Evolutionary conservation across 768 basidiomycete species (phyloP), one percentile per base, ranked within the genome.

Genomic region (Gautieria morchelliformis): DNA sequence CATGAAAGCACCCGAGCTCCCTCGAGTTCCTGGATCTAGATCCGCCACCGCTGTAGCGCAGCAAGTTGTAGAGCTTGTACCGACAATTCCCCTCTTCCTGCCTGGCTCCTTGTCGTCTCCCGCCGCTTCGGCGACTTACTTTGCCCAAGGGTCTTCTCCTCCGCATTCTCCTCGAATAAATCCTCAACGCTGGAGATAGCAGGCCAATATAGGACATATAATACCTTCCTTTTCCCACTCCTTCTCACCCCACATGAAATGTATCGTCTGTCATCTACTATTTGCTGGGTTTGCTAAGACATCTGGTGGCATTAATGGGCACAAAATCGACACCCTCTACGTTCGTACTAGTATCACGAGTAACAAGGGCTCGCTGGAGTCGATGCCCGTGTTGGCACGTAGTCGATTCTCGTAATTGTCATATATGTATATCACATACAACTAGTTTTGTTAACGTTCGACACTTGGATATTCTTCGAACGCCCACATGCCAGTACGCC

Each of bases 51-150:
- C 58, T 14, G 60, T 59, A 1, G 56, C 60, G 2, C 63, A 65
- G 32, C 64, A 66, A 37, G 64, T 67, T 12, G 64, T 67, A 37
- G 66, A 67, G 66, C 75, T 30, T 20, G 81, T 89, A 15, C 86
- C 87, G 8, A 89, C 87, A 0, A 78, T 88, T 17, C 83, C 84
- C 10, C 72, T 89, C 17, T 87, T 83, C 67, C 78, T 83, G 24
- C 79, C 84, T 50, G 74, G 70, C 6, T 74, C 81, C 10, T 65
- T 83, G 49, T 73, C 78, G 7, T 83, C 83, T 0, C 83, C 82
- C 4, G 71, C 80, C 1, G 73, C 74, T 22, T 72, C 72, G 17
- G 74, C 75, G 10, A 58, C 61, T 27, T 81, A 81, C 63, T 80
- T 81, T 68, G 78, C 75, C 8, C 72, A 75, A 56, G 30, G 48